Percentiles rank a stretch among this genome's conserved stretches.
phyloP scores from a whole-genome alignment of 2,329 filamentous ascomycete species.

The Paracorniculantispora psalliotae region DNA sequence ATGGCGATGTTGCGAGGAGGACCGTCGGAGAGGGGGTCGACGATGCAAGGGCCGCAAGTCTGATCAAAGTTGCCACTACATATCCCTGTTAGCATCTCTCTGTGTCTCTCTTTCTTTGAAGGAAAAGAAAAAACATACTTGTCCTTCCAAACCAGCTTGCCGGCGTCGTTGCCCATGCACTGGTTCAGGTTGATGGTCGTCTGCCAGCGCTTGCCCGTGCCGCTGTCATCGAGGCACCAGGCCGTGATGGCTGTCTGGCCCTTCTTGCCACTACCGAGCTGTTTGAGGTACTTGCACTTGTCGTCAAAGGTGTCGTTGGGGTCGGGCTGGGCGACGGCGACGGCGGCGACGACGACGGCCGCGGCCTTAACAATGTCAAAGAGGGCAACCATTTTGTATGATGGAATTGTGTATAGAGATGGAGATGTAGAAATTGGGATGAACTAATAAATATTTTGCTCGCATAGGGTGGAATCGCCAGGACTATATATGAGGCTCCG shows the following conservation, averaged over 20 bases:
- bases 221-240: background rate
- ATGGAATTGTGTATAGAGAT: background rate
- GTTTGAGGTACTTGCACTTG: background rate
- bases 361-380: too few species aligned
- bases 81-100: background rate
- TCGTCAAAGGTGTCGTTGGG: background rate
- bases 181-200: constrained; percentile 6
- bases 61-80: constrained; percentile 6
- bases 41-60: background rate
- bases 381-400: background rate
- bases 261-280: background rate
- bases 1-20: background rate
- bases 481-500: background rate
- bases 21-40: background rate
- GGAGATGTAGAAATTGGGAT: background rate
- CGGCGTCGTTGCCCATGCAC: constrained; percentile 3
- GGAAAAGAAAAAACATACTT: background rate
- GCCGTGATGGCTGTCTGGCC: background rate
- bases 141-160: constrained; percentile 2
- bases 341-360: background rate
- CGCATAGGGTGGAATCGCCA: background rate
- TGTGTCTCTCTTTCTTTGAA: background rate
- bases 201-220: constrained; percentile 1
- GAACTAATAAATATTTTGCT: background rate
- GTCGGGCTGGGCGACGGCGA: background rate